Evolutionary conservation across 2,329 filamentous ascomycete genomes (phyloP).

Genomic region (Erysiphe neolycopersici): DNA sequence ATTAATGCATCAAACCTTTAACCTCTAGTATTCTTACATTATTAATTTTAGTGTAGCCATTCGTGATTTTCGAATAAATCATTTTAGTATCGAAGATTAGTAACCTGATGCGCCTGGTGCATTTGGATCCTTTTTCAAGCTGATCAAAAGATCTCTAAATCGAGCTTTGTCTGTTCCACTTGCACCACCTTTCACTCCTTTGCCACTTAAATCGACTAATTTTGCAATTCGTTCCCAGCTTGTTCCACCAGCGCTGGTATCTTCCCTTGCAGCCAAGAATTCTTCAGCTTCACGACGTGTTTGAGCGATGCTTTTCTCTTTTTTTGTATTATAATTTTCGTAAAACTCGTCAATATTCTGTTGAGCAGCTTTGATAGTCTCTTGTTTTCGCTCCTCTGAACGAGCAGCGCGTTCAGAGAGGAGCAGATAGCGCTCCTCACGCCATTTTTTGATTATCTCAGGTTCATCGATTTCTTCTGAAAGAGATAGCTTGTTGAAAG

Average conservation of each 20-base stretch:
- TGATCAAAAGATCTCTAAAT: conserved; percentile 73
- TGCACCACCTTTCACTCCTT: conserved; percentile 65
- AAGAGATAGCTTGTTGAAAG: conserved; percentile 12
- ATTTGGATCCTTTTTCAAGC: conserved; percentile 81
- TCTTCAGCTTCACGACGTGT: conserved; percentile 80
- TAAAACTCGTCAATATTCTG: conserved; percentile 97
- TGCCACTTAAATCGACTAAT: conserved; percentile 88
- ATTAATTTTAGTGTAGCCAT: too few species aligned
- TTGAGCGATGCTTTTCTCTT: conserved; percentile 76
- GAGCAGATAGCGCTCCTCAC: conserved; percentile 60
- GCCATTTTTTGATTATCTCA: conserved; percentile 76
- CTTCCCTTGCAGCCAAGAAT: conserved; percentile 68
- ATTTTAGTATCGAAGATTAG: conserved; percentile 13
- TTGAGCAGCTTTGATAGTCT: conserved; percentile 71
- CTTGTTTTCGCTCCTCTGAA: conserved; percentile 54
- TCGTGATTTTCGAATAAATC: too few species aligned
- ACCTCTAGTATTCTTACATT: too few species aligned
- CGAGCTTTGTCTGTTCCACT: conserved; percentile 83
- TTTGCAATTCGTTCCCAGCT: conserved; percentile 98
- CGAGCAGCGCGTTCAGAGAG: conserved; percentile 66
- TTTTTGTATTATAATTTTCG: conserved; percentile 96
- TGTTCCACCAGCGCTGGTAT: conserved; percentile 80
- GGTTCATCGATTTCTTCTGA: conserved; percentile 40
- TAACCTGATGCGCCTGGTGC: conserved; percentile 39
- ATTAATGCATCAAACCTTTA: too few species aligned